Base-by-base conservation (phyloP, 345 rosid genomes). In the Salix exigua region DNA sequence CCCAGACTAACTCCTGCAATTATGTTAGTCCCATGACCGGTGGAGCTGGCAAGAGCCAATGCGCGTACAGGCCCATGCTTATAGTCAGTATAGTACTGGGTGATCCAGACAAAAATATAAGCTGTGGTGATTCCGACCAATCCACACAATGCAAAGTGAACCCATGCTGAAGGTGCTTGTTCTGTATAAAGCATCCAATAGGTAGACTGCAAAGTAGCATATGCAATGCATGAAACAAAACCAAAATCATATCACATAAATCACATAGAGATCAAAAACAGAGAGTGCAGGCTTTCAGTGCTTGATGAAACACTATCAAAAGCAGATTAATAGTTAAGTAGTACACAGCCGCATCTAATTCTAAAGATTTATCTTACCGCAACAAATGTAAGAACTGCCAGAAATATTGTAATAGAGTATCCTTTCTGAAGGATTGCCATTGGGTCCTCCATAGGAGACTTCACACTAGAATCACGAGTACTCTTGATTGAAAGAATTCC, bases 1-100 rank as follows among this genome's bases (percentile, higher is more conserved):
- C 99, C 99, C 92, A 96, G 88, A 88, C 98, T 96, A 72, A 96
- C 91, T 76, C 99, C 99, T 44, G 99, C 99, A 77, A 96, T 96
- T 61, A 94, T 94, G 85, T 96, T 96, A 77, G 98, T 96, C 77
- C 99, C 99, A 82, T 96, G 99, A 72, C 99, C 98, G 0, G 98
- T 91, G 72, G 99, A 87, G 88, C 99, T 96, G 50, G 99, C 85
- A 76, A 96, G 97, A 72, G 99, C 99, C 86, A 96, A 86, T 4
- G 88, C 72, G 28, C 97, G 94, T 26, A 94, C 98, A 65, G 99
- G 99, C 83, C 89, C 99, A 77, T 96, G 88, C 90, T 96, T 96
- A 87, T 96, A 96, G 84, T 96, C 97, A 33, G 99, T 96, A 77
- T 96, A 96, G 85, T 93, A 96, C 89, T 89, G 87, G 82, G 98